A percentile compares a stretch with the other conserved stretches of the same genome.
Conservation (phyloP, 495 filamentous ascomycete genomes). For the Penicillium ucsense region DNA sequence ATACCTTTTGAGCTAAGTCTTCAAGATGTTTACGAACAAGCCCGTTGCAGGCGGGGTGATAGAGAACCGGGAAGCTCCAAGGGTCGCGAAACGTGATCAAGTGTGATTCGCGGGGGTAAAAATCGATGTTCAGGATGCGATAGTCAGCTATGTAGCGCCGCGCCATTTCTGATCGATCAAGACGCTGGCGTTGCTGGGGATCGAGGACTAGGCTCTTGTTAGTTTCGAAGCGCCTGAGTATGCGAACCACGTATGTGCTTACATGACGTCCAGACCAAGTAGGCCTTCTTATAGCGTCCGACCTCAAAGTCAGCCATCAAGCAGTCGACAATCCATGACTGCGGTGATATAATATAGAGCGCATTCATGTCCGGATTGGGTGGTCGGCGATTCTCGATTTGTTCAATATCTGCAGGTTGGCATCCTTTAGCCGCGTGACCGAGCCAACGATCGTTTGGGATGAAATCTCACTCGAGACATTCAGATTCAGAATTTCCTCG, state of each 20-base stretch:
- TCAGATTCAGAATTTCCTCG: conserved; percentile 90
- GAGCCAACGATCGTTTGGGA: not conserved
- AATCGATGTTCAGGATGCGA: conserved; percentile 73
- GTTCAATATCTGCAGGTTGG: conserved; percentile 65
- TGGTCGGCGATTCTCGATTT: conserved; percentile 73
- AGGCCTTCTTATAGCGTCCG: conserved; percentile 61
- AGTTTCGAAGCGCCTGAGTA: not conserved
- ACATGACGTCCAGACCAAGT: conserved; percentile 81
- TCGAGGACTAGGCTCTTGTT: conserved; percentile 40
- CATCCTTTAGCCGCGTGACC: conserved; percentile 20
- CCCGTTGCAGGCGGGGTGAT: conserved; percentile 80
- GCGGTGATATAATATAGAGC: conserved; percentile 79
- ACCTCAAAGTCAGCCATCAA: conserved; percentile 84
- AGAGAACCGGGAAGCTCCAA: conserved; percentile 87
- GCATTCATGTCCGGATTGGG: conserved; percentile 84
- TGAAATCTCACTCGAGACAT: conserved; percentile 71
- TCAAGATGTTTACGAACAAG: conserved; percentile 73
- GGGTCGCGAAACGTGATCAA: conserved; percentile 87
- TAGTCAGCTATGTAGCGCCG: conserved; percentile 64
- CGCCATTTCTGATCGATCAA: conserved; percentile 51
- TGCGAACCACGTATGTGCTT: conserved; percentile 16
- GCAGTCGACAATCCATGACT: conserved; percentile 82
- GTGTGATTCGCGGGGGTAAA: conserved; percentile 82
- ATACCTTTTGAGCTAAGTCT: conserved; percentile 77
- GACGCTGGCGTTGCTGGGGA: conserved; percentile 40